These are phyloP conservation scores for Macroventuria anomochaeta DNA, from an alignment of 2,329 filamentous ascomycete species.

Conservation along the genomic window DNA sequence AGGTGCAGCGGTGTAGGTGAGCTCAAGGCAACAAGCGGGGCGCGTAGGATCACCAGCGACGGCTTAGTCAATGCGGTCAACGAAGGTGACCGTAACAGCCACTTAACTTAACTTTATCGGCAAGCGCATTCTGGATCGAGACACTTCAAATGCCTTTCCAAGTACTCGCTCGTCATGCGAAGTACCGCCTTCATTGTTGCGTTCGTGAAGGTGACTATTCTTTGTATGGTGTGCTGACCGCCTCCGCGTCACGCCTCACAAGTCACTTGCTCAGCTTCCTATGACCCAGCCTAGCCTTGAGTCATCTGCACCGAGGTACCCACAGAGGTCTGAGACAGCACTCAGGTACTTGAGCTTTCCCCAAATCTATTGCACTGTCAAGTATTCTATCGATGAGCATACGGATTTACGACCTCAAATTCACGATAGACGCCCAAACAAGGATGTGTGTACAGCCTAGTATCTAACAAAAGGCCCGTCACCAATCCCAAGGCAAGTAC, in stretches of 20 bases:
- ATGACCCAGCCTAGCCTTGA: conserved; percentile 34
- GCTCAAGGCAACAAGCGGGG: conserved; percentile 40
- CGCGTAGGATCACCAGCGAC: conserved; percentile 28
- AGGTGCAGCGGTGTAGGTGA: conserved; percentile 38
- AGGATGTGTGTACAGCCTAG: background rate
- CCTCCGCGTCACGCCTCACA: conserved; percentile 22
- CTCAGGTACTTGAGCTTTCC: background rate
- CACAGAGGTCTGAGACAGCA: background rate
- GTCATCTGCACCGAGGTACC: conserved; percentile 22
- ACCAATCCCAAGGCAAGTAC: background rate
- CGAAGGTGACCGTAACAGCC: conserved; percentile 15
- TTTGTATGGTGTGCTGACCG: conserved; percentile 39
- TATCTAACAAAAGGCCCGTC: background rate
- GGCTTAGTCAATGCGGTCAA: conserved; percentile 16
- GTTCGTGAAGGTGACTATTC: conserved; percentile 30
- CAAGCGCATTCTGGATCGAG: conserved; percentile 21
- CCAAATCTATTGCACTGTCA: background rate
- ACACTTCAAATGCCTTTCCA: conserved; percentile 17
- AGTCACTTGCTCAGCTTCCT: conserved; percentile 41
- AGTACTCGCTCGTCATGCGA: conserved; percentile 20
- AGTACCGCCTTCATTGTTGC: conserved; percentile 26
- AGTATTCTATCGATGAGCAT: background rate
- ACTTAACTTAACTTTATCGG: conserved; percentile 21
- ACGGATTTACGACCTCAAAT: background rate
- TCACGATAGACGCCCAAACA: background rate